Conservation (phyloP, 2,329 filamentous ascomycete genomes). For the Colletotrichum noveboracense region DNA sequence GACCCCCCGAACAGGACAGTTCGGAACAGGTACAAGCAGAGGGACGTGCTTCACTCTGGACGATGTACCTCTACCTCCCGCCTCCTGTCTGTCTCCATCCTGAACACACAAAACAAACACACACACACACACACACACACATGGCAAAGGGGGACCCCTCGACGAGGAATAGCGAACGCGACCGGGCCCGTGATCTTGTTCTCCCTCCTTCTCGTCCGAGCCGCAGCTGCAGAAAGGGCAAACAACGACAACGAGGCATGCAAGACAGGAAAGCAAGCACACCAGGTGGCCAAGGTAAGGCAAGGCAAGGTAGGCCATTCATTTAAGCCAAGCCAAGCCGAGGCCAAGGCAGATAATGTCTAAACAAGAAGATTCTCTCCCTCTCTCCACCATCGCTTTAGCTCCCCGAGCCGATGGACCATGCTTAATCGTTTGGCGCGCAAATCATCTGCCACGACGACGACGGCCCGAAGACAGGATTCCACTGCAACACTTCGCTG, state of each 20-base stretch:
- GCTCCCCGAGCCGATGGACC: background rate
- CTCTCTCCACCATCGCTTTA: background rate
- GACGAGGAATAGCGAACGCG: background rate
- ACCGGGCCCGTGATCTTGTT: background rate
- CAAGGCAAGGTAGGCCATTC: background rate
- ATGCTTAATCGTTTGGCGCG: background rate
- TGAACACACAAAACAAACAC: background rate
- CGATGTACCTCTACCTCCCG: background rate
- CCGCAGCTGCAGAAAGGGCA: background rate
- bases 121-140: too few relatives aligned
- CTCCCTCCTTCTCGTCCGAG: conserved; percentile 3
- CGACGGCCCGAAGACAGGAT: background rate
- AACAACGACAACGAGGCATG: background rate
- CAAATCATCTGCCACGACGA: background rate
- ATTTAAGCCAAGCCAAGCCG: background rate
- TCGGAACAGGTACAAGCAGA: background rate
- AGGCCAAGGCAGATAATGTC: background rate
- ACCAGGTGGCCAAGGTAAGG: background rate
- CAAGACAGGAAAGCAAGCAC: background rate
- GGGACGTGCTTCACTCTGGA: conserved; percentile 4
- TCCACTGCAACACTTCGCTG: background rate
- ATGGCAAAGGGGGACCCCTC: background rate
- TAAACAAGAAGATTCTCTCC: background rate
- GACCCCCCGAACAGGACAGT: background rate
- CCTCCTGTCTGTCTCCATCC: background rate